These are phyloP conservation scores for Ogataea haglerorum DNA, from an alignment of 805 yeast species.

Conservation along the genomic window DNA sequence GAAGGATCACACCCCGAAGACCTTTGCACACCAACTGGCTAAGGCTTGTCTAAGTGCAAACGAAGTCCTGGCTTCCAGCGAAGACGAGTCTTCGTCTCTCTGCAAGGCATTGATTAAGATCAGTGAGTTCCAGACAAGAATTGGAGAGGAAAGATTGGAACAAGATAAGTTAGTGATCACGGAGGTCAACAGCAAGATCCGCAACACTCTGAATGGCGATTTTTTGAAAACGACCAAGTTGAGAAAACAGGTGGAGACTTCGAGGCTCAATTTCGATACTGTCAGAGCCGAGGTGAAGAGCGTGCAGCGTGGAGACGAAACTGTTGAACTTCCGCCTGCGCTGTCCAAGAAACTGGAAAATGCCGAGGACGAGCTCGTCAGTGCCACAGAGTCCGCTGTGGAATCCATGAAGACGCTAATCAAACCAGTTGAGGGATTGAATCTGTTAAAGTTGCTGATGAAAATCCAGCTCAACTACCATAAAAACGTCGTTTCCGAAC, in stretches of 20 bases:
- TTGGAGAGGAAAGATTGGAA: conserved; percentile 65
- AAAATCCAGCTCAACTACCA: conserved; percentile 66
- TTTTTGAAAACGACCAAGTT: conserved; percentile 58
- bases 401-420: conserved; percentile 70
- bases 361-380: conserved; percentile 75
- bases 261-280: conserved; percentile 68
- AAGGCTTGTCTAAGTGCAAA: conserved; percentile 52
- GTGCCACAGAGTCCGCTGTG: conserved; percentile 77
- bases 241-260: conserved; percentile 65
- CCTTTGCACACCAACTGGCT: conserved; percentile 68
- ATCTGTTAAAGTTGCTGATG: conserved; percentile 61
- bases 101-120: conserved; percentile 51
- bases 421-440: conserved; percentile 61
- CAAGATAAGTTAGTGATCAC: conserved; percentile 63
- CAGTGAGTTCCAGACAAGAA: conserved; percentile 54
- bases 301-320: conserved; percentile 34
- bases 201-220: conserved; percentile 48
- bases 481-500: conserved; percentile 47
- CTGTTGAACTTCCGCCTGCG: conserved; percentile 44
- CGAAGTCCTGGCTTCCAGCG: conserved; percentile 37
- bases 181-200: conserved; percentile 57
- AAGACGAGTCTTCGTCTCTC: conserved; percentile 44
- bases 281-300: conserved; percentile 55
- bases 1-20: conserved; percentile 51
- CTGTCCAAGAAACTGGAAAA: conserved; percentile 51